Evolutionary conservation across 139 green algal genomes (phyloP), one percentile per base, ranked within the genome.

Genomic region (Tetradesmus obliquus): DNA sequence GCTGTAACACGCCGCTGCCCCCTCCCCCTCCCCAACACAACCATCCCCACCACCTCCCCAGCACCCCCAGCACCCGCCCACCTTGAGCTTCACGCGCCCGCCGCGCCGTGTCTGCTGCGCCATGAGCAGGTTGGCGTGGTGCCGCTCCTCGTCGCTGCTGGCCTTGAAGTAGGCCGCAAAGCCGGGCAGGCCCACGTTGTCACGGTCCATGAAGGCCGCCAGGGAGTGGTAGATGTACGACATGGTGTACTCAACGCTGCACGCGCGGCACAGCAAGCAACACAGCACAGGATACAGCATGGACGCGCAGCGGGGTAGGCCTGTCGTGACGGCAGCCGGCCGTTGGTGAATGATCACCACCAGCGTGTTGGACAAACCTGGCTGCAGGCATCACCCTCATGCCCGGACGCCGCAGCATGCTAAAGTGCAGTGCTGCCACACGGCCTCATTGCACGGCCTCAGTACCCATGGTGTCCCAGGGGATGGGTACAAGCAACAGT

Each of bases 191-290:
- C 88, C 98, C 32, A 99, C 97, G 91, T 99, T 99, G 95, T 99
- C 98, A 19, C 97, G 96, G 72, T 97, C 94, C 86, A 99, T 99
- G 95, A 98, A 99, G 19, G 95, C 93, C 55, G 95, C 98, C 79
- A 99, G 93, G 0, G 97, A 94, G 87, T 99, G 97, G 94, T 99
- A 99, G 32, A 99, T 94, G 91, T 99, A 99, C n/a, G 91, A 97
- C 54, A 99, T 95, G 82, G 95, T 98, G 94, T 97, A 97, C 95
- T 99, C 97, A 80, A 98, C 96, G 93, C 94, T 97, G 93, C 60
- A 51, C 3, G 53, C 17, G 54, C 15, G 81, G 54, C 54, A 57
- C n/a, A 19, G 45, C n/a, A 54, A 12, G 74, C 15, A n/a, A 79
- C 19, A n/a, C 69, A 19, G 69, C 15, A 79, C 17, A 19, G 15